phyloP scores from a whole-genome alignment of 805 yeast genomes.

The Zygoascus flipseniorum region DNA sequence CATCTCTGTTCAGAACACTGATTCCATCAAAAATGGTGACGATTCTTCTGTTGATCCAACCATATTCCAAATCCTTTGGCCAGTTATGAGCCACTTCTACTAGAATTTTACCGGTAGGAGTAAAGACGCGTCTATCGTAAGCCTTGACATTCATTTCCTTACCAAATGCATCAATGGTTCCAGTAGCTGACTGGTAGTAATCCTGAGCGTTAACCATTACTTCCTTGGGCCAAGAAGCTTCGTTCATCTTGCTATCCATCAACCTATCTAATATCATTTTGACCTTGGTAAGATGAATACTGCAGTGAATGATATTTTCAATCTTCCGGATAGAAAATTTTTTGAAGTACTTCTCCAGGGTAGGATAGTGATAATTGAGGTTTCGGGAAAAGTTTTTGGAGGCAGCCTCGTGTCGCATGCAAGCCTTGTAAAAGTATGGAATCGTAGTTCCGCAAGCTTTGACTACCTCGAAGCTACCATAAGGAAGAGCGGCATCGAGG shows the following conservation, averaged over 20 bases:
- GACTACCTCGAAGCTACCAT: slow-evolving; percentile 67
- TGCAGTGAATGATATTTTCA: slow-evolving; percentile 56
- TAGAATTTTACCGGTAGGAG: slow-evolving; percentile 83
- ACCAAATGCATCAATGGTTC: slow-evolving; percentile 78
- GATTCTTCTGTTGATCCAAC: slow-evolving; percentile 81
- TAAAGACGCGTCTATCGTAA: slow-evolving; percentile 62
- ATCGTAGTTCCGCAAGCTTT: slow-evolving; percentile 74
- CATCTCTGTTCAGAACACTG: slow-evolving; percentile 25
- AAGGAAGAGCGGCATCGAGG: slow-evolving; percentile 53
- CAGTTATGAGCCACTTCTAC: slow-evolving; percentile 78
- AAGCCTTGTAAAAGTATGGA: slow-evolving; percentile 88
- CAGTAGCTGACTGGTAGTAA: slow-evolving; percentile 46
- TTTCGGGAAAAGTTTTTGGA: slow-evolving; percentile 51
- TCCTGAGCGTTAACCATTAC: slow-evolving; percentile 27
- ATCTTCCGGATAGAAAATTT: slow-evolving; percentile 39
- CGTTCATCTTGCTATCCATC: slow-evolving; percentile 20
- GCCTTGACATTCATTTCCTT: slow-evolving; percentile 22
- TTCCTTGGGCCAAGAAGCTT: slow-evolving; percentile 38
- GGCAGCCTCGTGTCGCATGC: slow-evolving; percentile 91
- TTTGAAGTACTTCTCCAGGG: slow-evolving; percentile 19
- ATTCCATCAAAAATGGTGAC: slow-evolving; percentile 59
- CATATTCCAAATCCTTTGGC: slow-evolving; percentile 82
- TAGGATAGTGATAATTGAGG: slow-evolving; percentile 35
- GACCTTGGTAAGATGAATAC: slow-evolving; percentile 62
- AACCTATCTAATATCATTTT: slow-evolving; percentile 62